Evolutionary conservation across 2,329 filamentous ascomycete species (phyloP), one percentile per base, ranked within the genome.

Genomic region (Neoscytalidium dimidiatum): DNA sequence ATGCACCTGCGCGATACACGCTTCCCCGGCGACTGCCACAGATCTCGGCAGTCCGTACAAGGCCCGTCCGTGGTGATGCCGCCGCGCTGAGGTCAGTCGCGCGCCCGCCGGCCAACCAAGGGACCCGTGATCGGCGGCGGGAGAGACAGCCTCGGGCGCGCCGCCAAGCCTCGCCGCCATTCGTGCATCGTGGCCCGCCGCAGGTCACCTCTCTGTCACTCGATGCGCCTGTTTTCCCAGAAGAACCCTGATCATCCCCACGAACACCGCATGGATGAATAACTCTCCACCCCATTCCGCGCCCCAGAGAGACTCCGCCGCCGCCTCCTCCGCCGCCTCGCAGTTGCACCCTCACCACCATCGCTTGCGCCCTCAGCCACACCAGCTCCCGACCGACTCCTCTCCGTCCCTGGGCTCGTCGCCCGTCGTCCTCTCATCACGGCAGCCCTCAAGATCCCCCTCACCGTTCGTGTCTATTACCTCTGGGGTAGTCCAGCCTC

Each of bases 391-490:
- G 17, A 33, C n/a, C 23, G 64, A 67, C 68, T 64, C 46, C 56
- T 56, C 64, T 11, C 49, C 62, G 35, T 64, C 65, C 31, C 57
- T 64, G 23, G 63, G 52, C 19, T 65, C 62, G 38, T 71, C 72
- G 44, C 73, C 71, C 38, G 67, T 73, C n/a, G 62, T 68, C 41
- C 66, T 72, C 14, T 71, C 71, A 21, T 67, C 62, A 56, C 63
- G 64, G 2, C 70, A 72, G 61, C 67, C 64, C 17, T 74, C 72
- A 19, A 63, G 72, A 53, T 67, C 70, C 52, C 68, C 68, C 5
- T 73, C 71, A 53, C 73, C 72, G 21, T 72, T 70, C 67, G 52
- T 67, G 44, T 68, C 71, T 51, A 66, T 68, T 48, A 43, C 44
- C 67, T 69, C 33, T 66, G 64, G 43, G 67, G 53, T 3, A 61